Base-by-base conservation (phyloP, 352 stramenopile species). In the Globisporangium okanoganense region DNA sequence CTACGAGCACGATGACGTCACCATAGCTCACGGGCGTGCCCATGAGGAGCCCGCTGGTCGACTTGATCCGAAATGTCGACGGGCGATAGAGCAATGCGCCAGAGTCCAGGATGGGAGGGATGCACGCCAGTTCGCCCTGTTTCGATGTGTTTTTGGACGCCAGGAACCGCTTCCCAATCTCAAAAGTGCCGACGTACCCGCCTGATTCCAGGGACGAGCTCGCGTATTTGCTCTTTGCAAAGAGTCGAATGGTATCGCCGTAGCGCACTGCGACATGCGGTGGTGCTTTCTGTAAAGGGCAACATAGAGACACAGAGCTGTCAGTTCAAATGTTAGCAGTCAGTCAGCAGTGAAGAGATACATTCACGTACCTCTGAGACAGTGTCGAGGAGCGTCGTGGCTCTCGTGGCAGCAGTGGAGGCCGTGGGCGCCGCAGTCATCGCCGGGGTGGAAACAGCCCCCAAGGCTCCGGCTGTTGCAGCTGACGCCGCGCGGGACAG, bases 1-100 rank as follows among this genome's bases (percentile, higher is more conserved):
- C 79, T 31, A 88, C 76, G n/a, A 94, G 76, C 56, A 92, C 75
- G n/a, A 94, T 70, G 14, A 92, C 80, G 48, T 92, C 83, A 41
- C 82, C 83, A 41, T 94, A 94, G 66, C 78, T 87, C 56, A 94
- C 81, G 16, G 85, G 79, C 3, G 72, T 83, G 16, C 85, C 85
- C 12, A 75, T 48, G 1, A 67, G 68, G 16, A 87, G 51, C 24
- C 82, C 78, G n/a, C 60, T 73, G n/a, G 79, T 82, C 27, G 85
- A 91, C 44, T 85, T 57, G 61, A 94, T 85, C 14, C 72, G 72
- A 43, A 92, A 92, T 18, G 55, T 77, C n/a, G 80, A 88, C 6
- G 69, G 53, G 4, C 71, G 78, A 49, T 79, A 94, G 36, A 73
- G 61, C 18, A 76, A 70, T 0, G 61, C 61, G 12, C 69, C 68